Conservation (phyloP, 305 asterid genomes). For the Fraxinus ornus region DNA sequence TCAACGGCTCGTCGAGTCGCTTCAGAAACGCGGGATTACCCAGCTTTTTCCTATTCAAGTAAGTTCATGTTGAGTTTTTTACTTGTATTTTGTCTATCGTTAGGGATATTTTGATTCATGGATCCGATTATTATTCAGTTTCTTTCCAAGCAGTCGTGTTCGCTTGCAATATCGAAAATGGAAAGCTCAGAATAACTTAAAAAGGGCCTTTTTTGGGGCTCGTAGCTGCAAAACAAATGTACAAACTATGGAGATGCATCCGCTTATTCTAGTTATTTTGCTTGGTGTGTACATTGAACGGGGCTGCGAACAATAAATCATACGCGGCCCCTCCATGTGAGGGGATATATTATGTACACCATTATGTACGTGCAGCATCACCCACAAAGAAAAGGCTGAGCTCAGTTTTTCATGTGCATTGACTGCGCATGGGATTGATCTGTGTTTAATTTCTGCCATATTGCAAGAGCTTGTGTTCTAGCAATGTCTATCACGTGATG, state of each 20-base stretch:
- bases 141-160: neutral
- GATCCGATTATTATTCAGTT: neutral
- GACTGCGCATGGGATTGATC: neutral
- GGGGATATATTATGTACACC: no score
- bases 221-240: neutral
- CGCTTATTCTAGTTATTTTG: neutral
- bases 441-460: neutral
- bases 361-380: no score
- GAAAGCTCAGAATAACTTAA: neutral
- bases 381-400: neutral
- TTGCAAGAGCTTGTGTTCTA: neutral
- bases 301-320: no score
- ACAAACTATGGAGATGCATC: neutral
- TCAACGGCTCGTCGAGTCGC: conserved; percentile 56
- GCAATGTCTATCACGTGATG: neutral
- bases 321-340: no score
- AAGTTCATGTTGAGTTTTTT: neutral
- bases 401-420: neutral
- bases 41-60: conserved; percentile 89
- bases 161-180: neutral
- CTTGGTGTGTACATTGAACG: neutral
- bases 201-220: neutral
- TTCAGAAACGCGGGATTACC: conserved; percentile 71
- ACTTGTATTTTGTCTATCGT: neutral
- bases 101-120: neutral